Conservation (phyloP, 768 basidiomycete genomes). For the Trametes cinnabarina region DNA sequence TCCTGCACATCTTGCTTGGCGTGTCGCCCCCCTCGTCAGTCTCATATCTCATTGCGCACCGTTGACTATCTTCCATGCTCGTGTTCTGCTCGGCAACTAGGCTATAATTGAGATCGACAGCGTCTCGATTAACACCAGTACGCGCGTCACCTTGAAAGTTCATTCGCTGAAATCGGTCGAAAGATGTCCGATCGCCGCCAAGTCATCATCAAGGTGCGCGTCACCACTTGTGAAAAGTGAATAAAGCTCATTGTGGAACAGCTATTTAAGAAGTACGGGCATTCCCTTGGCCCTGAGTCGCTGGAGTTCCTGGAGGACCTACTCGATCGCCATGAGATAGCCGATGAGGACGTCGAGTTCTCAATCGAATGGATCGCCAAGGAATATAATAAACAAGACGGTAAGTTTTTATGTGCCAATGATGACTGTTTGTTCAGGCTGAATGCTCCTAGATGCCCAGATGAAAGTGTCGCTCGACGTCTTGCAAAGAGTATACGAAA, state of each 20-base stretch:
- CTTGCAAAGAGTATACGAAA: conserved; percentile 70
- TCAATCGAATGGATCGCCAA: conserved; percentile 80
- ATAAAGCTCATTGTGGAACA: conserved; percentile 27
- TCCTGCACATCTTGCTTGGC: no score
- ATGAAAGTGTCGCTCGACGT: conserved; percentile 78
- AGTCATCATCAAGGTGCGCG: conserved; percentile 44
- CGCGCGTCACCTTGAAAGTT: no score
- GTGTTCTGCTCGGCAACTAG: no score
- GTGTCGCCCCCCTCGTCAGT: no score
- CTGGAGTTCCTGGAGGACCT: conserved; percentile 70
- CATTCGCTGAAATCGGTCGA: no score
- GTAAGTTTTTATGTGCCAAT: conserved; percentile 35
- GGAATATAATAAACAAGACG: conserved; percentile 89
- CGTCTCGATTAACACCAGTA: no score
- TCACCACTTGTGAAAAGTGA: neutral
- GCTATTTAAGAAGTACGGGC: conserved; percentile 88
- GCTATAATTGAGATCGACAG: no score
- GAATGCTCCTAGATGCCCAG: conserved; percentile 57
- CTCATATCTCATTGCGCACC: no score
- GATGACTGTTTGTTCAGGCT: neutral
- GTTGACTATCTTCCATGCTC: no score
- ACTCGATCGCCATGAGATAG: conserved; percentile 67
- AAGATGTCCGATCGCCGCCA: conserved; percentile 40
- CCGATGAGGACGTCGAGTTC: conserved; percentile 64
- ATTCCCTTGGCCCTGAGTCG: conserved; percentile 80